Conservation (phyloP, 139 green algal species). For the Volvox africanus region DNA sequence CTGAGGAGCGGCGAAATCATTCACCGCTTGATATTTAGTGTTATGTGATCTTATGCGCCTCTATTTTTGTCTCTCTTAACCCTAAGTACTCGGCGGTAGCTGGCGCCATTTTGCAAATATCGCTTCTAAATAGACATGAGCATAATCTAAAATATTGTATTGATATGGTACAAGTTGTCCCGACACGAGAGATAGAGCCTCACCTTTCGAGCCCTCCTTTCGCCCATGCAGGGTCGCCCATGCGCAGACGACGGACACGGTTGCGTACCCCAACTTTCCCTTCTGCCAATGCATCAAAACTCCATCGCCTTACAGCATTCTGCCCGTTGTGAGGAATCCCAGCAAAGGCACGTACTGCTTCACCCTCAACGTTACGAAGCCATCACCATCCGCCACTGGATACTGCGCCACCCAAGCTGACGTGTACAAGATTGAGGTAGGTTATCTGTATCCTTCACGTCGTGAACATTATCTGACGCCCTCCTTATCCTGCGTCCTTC, state of each 20-base stretch:
- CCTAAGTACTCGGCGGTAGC: background rate
- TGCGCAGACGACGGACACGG: background rate
- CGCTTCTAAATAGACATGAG: background rate
- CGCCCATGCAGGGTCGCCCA: background rate
- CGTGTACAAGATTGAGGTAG: conserved; percentile 26
- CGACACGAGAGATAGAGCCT: too few relatives aligned
- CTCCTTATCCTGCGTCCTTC: too few relatives aligned
- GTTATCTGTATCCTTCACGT: background rate
- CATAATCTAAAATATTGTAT: background rate
- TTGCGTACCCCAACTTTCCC: background rate
- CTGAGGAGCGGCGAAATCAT: too few relatives aligned
- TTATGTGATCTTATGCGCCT: too few relatives aligned
- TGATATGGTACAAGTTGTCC: too few relatives aligned
- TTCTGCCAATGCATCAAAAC: conserved; percentile 12
- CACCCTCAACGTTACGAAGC: background rate
- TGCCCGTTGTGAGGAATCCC: background rate
- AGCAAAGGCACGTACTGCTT: conserved; percentile 15
- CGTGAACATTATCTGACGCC: too few relatives aligned
- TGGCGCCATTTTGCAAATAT: background rate
- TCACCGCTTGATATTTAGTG: too few relatives aligned
- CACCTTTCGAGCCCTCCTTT: too few relatives aligned
- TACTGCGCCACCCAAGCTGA: conserved; percentile 10
- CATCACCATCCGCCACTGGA: background rate
- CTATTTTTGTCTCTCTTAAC: too few relatives aligned
- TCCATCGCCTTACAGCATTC: background rate